phyloP scores from a whole-genome alignment of 2,329 filamentous ascomycete species.

The Epichloe hybrida region DNA sequence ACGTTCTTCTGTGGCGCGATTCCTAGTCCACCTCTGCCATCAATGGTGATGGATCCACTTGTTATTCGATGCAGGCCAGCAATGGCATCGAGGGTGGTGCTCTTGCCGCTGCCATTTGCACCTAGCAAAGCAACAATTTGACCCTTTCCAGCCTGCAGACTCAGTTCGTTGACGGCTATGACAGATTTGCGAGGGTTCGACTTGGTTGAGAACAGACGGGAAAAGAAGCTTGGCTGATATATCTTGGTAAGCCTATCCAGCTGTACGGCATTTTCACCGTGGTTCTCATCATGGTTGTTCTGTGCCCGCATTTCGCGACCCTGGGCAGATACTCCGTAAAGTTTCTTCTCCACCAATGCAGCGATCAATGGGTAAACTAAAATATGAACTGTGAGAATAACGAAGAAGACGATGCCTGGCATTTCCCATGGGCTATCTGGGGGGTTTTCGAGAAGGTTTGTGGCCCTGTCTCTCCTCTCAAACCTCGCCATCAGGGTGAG shows the following conservation, averaged over 20 bases:
- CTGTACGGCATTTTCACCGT: slow-evolving; percentile 44
- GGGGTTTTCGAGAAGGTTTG: slow-evolving; percentile 47
- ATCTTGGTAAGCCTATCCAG: slow-evolving; percentile 65
- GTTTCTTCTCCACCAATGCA: slow-evolving; percentile 54
- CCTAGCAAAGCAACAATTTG: slow-evolving; percentile 79
- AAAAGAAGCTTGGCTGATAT: slow-evolving; percentile 54
- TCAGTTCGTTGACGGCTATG: slow-evolving; percentile 63
- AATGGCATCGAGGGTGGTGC: slow-evolving; percentile 77
- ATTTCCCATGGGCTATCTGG: slow-evolving; percentile 55
- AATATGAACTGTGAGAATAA: slow-evolving; percentile 67
- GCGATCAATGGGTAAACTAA: slow-evolving; percentile 65
- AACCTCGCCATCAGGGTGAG: slow-evolving; percentile 63
- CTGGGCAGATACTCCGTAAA: slow-evolving; percentile 62
- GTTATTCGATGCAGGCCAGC: slow-evolving; percentile 69
- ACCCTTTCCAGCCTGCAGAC: slow-evolving; percentile 56
- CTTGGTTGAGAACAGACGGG: slow-evolving; percentile 30
- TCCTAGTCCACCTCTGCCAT: slow-evolving; percentile 66
- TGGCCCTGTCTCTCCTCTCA: slow-evolving; percentile 46
- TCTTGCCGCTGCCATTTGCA: slow-evolving; percentile 84
- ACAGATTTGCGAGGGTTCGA: slow-evolving; percentile 44
- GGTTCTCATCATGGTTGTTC: slow-evolving; percentile 11
- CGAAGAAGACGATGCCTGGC: slow-evolving; percentile 62
- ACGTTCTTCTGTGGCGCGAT: slow-evolving; percentile 91
- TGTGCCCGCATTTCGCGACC: slow-evolving; percentile 39
- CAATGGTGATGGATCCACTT: slow-evolving; percentile 61